phyloP scores from a whole-genome alignment of 257 asterid genomes.

The Gentiana macrophylla region DNA sequence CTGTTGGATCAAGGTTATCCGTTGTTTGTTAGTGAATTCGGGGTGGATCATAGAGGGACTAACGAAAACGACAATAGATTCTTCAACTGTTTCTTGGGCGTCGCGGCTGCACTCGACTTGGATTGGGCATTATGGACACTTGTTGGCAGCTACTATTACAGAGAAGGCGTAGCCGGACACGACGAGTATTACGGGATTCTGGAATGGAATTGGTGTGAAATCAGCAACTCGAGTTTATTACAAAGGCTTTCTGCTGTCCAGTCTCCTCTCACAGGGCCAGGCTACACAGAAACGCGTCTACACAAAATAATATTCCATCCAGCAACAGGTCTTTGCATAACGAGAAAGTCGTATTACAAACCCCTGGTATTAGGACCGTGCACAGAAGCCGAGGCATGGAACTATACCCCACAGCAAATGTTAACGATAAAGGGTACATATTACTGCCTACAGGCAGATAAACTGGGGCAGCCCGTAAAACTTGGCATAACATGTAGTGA shows the following conservation, averaged over 20 bases:
- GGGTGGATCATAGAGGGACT: conserved; percentile 66
- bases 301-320: conserved; percentile 79
- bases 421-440: conserved; percentile 53
- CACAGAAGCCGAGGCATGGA: conserved; percentile 69
- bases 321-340: conserved; percentile 63
- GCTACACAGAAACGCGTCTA: conserved; percentile 28
- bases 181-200: conserved; percentile 73
- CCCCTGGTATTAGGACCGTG: conserved; percentile 74
- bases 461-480: conserved; percentile 55
- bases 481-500: conserved; percentile 47
- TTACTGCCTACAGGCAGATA: conserved; percentile 62
- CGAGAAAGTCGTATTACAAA: conserved; percentile 27
- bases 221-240: conserved; percentile 49
- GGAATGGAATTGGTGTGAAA: conserved; percentile 63
- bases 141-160: conserved; percentile 64
- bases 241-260: conserved; percentile 57
- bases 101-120: conserved; percentile 80
- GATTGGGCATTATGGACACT: conserved; percentile 96
- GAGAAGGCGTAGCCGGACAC: conserved; percentile 56
- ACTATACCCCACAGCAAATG: conserved; percentile 38
- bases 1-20: conserved; percentile 84
- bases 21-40: conserved; percentile 78
- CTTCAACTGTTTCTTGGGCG: conserved; percentile 77
- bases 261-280: conserved; percentile 89
- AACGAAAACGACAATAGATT: conserved; percentile 82